Percentiles rank a stretch among this genome's conserved stretches.
phyloP scores from a whole-genome alignment of 495 filamentous ascomycete genomes.

The Aspergillus olivimuriae region DNA sequence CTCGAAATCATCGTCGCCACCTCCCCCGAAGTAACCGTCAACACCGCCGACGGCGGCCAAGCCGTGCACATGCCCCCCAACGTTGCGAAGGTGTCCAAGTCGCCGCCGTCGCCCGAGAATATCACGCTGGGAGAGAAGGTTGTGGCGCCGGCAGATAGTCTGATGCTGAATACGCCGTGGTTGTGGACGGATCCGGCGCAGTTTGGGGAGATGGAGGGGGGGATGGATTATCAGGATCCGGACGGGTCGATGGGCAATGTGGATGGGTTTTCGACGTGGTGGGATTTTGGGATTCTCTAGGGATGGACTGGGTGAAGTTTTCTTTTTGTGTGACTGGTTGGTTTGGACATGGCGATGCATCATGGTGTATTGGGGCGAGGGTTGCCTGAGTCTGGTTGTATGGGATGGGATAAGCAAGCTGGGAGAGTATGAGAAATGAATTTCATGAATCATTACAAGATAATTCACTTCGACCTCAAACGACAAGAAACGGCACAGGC shows the following conservation, averaged over 20 bases:
- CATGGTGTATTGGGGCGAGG: too few relatives aligned
- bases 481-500: too few relatives aligned
- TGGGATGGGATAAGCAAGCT: too few relatives aligned
- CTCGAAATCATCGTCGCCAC: slow-evolving; percentile 41
- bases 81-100: slow-evolving; percentile 17
- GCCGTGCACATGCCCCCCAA: slow-evolving; percentile 32
- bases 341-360: too few relatives aligned
- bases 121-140: slow-evolving; percentile 21
- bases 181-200: slow-evolving; percentile 39
- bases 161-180: slow-evolving; percentile 43
- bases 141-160: slow-evolving; percentile 36
- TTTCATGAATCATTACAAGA: too few relatives aligned
- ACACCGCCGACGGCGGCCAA: slow-evolving; percentile 38
- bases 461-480: too few relatives aligned
- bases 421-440: too few relatives aligned
- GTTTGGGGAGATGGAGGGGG: slow-evolving; percentile 36
- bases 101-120: slow-evolving; percentile 18
- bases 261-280: slow-evolving; percentile 38
- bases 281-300: slow-evolving; percentile 41
- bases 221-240: slow-evolving; percentile 29
- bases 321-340: too few relatives aligned
- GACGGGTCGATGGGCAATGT: slow-evolving; percentile 27
- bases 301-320: too few relatives aligned
- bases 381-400: too few relatives aligned
- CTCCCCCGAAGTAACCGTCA: slow-evolving; percentile 38